phyloP scores from a whole-genome alignment of 75 land plant species.

The Chamaecyparis obtusa region DNA sequence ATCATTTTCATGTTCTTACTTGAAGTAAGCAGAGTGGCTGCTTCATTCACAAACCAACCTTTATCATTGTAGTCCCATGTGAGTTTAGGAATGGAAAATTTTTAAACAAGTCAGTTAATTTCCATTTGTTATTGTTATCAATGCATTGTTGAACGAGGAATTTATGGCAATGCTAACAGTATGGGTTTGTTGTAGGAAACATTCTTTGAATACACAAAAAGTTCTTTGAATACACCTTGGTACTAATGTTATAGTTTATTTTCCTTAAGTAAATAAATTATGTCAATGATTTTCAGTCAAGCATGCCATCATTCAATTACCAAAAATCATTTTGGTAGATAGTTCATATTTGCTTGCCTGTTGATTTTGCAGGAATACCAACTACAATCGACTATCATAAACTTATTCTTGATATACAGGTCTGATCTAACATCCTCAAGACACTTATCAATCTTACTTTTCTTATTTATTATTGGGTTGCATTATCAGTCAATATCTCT shows the following conservation, averaged over 20 bases:
- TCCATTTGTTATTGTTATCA: not conserved
- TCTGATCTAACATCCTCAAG: not conserved
- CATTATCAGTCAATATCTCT: not conserved
- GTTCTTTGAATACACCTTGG: not conserved
- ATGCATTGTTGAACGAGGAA: not conserved
- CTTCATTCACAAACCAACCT: not conserved
- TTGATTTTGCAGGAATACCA: conserved; percentile 62
- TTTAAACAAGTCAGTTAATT: not conserved
- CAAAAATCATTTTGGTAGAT: not conserved
- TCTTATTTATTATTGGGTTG: not conserved
- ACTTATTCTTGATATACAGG: conserved; percentile 80
- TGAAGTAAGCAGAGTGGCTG: not conserved
- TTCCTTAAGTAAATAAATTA: not conserved
- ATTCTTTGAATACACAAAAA: not conserved
- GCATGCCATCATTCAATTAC: not conserved
- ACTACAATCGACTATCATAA: conserved; percentile 97
- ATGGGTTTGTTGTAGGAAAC: not conserved
- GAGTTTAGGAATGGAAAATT: not conserved
- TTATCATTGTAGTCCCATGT: not conserved
- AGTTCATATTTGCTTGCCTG: not conserved
- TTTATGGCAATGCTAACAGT: not conserved
- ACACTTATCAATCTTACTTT: not conserved
- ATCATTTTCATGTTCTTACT: not conserved
- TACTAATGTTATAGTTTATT: not conserved
- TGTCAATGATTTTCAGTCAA: not conserved